Percentiles rank a stretch among this genome's conserved stretches.
These are phyloP conservation scores for Keithomyces neogunnii DNA, from an alignment of 2,329 filamentous ascomycete species.

Conservation along the genomic window DNA sequence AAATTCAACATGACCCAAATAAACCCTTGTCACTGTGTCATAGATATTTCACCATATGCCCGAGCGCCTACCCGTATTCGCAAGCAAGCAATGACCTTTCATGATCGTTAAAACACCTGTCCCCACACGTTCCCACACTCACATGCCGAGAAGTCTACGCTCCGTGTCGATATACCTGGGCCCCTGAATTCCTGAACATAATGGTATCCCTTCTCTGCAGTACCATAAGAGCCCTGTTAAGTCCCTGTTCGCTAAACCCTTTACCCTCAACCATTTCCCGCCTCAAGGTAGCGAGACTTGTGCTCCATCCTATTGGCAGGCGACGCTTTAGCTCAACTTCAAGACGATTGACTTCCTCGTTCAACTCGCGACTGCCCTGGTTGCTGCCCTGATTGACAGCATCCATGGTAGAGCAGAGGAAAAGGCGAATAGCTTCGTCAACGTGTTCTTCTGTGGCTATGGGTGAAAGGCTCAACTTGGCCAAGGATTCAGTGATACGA, in stretches of 20 bases:
- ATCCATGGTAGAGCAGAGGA: constrained; percentile 96
- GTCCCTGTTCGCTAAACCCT: constrained; percentile 77
- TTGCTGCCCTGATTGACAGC: constrained; percentile 85
- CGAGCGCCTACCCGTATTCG: neutral
- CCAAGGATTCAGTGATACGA: constrained; percentile 91
- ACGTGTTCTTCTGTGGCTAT: constrained; percentile 87
- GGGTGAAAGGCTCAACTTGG: constrained; percentile 79
- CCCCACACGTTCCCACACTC: neutral
- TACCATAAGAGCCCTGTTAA: constrained; percentile 78
- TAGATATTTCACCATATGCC: neutral
- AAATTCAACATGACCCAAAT: neutral
- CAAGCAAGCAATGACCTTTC: neutral
- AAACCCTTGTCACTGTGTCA: neutral
- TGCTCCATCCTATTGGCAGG: constrained; percentile 91
- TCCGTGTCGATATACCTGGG: constrained; percentile 66
- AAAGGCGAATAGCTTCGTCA: constrained; percentile 93
- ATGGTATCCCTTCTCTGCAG: constrained; percentile 82
- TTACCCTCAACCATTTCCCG: constrained; percentile 89
- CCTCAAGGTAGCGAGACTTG: constrained; percentile 75
- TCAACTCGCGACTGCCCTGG: constrained; percentile 76
- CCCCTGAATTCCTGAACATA: constrained; percentile 68
- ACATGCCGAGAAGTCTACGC: constrained; percentile 32
- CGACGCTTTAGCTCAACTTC: constrained; percentile 83
- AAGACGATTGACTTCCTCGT: constrained; percentile 79
- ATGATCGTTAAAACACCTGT: neutral